Percentiles rank a stretch among this genome's conserved stretches.
phyloP scores from a whole-genome alignment of 108 stramenopile species.

The Epithemia pelagica region DNA sequence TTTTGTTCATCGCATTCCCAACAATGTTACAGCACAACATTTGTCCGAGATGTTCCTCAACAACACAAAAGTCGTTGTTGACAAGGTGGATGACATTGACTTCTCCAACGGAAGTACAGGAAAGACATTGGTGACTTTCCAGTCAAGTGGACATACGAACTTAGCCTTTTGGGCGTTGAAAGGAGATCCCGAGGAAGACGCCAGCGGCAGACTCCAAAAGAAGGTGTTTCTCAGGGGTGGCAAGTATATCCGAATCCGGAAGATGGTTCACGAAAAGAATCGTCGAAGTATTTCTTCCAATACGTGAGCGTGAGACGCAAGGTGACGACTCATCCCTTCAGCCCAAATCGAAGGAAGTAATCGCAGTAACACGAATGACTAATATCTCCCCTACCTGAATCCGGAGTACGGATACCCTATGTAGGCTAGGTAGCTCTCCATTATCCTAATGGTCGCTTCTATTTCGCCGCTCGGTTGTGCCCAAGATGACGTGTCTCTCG shows the following conservation, averaged over 20 bases:
- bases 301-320: too few species aligned
- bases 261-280: slow-evolving; percentile 43
- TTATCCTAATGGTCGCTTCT: too few species aligned
- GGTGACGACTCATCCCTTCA: too few species aligned
- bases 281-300: neutral
- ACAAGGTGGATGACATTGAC: slow-evolving; percentile 48
- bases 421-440: too few species aligned
- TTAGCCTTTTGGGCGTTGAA: slow-evolving; percentile 65
- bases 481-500: too few species aligned
- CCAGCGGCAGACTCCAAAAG: slow-evolving; percentile 78
- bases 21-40: slow-evolving; percentile 27
- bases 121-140: slow-evolving; percentile 66
- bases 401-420: too few species aligned
- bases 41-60: slow-evolving; percentile 64
- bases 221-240: slow-evolving; percentile 66
- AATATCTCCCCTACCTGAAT: too few species aligned
- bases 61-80: slow-evolving; percentile 54
- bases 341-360: too few species aligned
- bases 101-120: slow-evolving; percentile 49
- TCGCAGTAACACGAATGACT: too few species aligned
- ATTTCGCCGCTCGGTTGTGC: too few species aligned
- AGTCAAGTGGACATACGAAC: slow-evolving; percentile 48
- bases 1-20: slow-evolving; percentile 80
- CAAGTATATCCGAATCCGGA: slow-evolving; percentile 72
- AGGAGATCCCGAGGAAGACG: slow-evolving; percentile 57